Evolutionary conservation across 768 basidiomycete genomes (phyloP).

Genomic region (Leucocoprinus leucothites): DNA sequence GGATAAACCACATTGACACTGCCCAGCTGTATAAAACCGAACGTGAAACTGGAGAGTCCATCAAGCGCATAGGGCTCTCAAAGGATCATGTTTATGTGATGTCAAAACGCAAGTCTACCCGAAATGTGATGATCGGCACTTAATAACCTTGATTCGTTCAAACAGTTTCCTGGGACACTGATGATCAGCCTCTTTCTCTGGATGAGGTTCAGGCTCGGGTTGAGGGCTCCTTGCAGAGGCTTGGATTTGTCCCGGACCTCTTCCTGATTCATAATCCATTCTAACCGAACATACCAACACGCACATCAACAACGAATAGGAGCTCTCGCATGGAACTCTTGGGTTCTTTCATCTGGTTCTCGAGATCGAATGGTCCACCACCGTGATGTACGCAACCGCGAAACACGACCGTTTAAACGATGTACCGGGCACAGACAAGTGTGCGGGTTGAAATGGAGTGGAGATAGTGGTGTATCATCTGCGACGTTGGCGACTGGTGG

Average conservation of each 20-base stretch:
- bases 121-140: background rate
- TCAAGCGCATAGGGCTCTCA: constrained; percentile 27
- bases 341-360: constrained; percentile 86
- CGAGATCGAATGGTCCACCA: constrained; percentile 90
- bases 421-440: constrained; percentile 85
- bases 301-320: constrained; percentile 92
- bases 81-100: constrained; percentile 48
- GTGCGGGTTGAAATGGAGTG: constrained; percentile 92
- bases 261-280: constrained; percentile 49
- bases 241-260: constrained; percentile 46
- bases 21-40: constrained; percentile 50
- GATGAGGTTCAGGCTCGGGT: constrained; percentile 38
- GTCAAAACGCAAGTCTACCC: constrained; percentile 29
- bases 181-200: constrained; percentile 20
- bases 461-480: constrained; percentile 34
- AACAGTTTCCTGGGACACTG: background rate
- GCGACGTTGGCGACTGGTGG: constrained; percentile 88
- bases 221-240: constrained; percentile 41
- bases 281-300: constrained; percentile 77
- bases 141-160: background rate
- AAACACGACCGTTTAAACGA: constrained; percentile 61
- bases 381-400: constrained; percentile 81
- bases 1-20: constrained; percentile 50
- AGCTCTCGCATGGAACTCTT: constrained; percentile 90
- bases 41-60: constrained; percentile 35